Evolutionary conservation across 2,329 filamentous ascomycete species (phyloP).

Genomic region (Aspergillus niger): DNA sequence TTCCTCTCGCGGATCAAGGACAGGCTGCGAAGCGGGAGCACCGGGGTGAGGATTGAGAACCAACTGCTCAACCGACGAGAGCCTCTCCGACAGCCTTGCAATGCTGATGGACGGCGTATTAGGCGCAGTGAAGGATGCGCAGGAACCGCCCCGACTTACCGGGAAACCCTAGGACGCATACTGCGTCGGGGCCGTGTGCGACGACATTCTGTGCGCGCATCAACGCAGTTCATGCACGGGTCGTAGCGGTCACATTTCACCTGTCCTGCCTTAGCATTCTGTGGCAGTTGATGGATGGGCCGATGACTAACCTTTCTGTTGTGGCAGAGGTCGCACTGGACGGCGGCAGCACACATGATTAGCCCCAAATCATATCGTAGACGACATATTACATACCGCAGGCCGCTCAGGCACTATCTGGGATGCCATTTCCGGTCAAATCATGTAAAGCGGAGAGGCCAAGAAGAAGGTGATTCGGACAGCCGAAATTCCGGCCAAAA

Average conservation of each 20-base stretch:
- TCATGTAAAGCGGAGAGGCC: not conserved
- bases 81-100: not conserved
- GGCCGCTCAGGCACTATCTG: too few species aligned
- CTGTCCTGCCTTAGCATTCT: not conserved
- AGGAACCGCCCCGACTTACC: not conserved
- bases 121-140: not conserved
- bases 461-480: not conserved
- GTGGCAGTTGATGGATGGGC: not conserved
- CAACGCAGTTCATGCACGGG: constrained; percentile 1
- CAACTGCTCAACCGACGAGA: not conserved
- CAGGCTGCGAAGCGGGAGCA: not conserved
- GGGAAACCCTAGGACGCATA: not conserved
- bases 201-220: not conserved
- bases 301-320: not conserved
- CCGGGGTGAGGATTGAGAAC: not conserved
- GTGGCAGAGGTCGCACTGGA: not conserved
- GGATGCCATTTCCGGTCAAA: too few species aligned
- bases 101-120: not conserved
- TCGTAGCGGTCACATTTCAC: constrained; percentile 1
- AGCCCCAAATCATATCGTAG: too few species aligned
- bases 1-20: not conserved
- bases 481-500: not conserved
- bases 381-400: too few species aligned
- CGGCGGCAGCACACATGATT: too few species aligned
- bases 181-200: not conserved